Base-by-base conservation (phyloP, 768 basidiomycete genomes). In the Solioccasus polychromus region DNA sequence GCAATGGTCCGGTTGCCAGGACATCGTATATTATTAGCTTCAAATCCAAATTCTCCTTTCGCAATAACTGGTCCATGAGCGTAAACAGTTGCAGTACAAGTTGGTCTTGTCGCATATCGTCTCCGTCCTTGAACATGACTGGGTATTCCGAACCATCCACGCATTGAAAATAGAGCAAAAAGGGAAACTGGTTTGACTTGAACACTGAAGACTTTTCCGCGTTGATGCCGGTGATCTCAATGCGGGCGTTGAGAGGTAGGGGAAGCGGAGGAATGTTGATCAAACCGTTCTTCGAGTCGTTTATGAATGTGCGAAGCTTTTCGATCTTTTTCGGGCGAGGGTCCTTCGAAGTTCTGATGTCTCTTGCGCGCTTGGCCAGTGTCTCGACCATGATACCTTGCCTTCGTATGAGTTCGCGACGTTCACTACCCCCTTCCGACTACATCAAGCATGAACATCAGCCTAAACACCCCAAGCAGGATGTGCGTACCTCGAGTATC, bases 11-110 rank as follows among this genome's bases (percentile, higher is more conserved):
- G 0, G 95, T 98, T 15, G 96, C 95, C 17, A 99, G 70, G 2
- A 98, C 96, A 50, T 87, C 83, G 58, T 96, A 97, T 5, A 92
- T 90, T 47, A 80, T 92, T 45, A 99, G 63, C 61, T 92, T 90
- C 46, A 98, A 71, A 61, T 98, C 96, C 42, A 99, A 66, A 62
- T 96, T 96, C 71, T 98, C 96, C 68, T 94, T 95, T 46, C 92
- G 73, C 50, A 98, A 68, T 20, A 99, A 67, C 38, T 88, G 77
- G 62, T 99, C 93, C 96, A 99, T 99, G 22, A 99, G 80, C 14
- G 93, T 96, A 66, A 99, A 94, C n/a, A 98, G 75, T 66, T 99
- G 96, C 39, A 98, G 87, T 22, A 98, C 94, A 29, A 99, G 80
- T 64, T 99, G 96, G 62, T 99, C 96, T 66, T 99, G 96, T 18